Evolutionary conservation across 2,329 filamentous ascomycete species (phyloP), one percentile per base, ranked within the genome.

Genomic region (Diaporthe citrichinensis): DNA sequence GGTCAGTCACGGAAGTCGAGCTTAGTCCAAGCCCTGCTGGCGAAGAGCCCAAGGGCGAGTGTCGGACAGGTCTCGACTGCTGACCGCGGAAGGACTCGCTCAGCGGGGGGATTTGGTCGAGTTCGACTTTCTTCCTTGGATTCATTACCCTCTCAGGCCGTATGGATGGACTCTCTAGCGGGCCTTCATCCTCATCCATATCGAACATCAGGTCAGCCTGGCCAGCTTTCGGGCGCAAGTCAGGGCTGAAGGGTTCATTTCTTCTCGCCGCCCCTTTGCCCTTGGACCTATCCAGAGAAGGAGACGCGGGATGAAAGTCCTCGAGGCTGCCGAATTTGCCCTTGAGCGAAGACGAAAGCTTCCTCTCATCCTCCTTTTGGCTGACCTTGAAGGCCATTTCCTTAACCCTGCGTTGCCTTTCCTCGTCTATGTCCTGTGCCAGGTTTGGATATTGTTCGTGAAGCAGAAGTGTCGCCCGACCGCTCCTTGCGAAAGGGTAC

Each of bases 191-290:
- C 51, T 97, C 95, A 75, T 98, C 96, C 95, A 98, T 98, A 78
- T 95, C 92, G 81, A 98, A 98, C 83, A 98, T 98, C 73, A 98
- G 88, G 79, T 98, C 96, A 51, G 88, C 89, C 1, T 89, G 86
- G 0, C 94, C 96, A 28, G 88, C 89, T 80, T 92, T 95, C 1
- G 93, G 88, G 73, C 91, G 92, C 59, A 97, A 86, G 25, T 86
- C 87, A 1, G 95, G 95, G 74, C 92, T 94, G 71, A 90, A 88
- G 0, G 88, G 87, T 76, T 91, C 91, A 77, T 92, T 92, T 20
- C 83, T 85, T 28, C 80, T 80, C 8, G 79, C 79, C 74, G 87
- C 90, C 1, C 86, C 86, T 75, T 87, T 90, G 71, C 85, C 85
- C 72, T 88, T 87, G 36, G 76, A 77, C 75, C 83, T 88, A 20